Percentiles rank a stretch among this genome's conserved stretches.
Conservation (phyloP, 768 basidiomycete genomes). For the Termitomyces sp. region DNA sequence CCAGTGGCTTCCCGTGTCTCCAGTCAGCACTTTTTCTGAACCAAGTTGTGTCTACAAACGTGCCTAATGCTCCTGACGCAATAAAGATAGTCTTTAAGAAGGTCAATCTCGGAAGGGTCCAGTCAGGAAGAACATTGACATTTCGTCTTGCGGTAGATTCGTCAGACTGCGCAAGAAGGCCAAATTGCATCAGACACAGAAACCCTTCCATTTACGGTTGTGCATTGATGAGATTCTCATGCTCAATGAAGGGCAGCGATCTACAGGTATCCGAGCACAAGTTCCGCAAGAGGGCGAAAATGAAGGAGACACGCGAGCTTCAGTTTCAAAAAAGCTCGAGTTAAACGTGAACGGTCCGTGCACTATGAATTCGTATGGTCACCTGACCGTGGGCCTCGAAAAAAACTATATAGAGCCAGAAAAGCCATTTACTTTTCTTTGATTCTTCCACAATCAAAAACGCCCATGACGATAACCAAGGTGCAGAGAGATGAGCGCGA, state of each 20-base stretch:
- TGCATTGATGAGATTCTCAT: too few species aligned
- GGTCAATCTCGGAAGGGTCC: too few species aligned
- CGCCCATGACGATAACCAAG: conserved; percentile 48
- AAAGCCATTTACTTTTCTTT: conserved; percentile 14
- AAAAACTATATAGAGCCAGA: conserved; percentile 10
- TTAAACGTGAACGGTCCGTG: too few species aligned
- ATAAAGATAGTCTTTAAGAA: neutral
- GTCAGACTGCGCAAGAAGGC: neutral
- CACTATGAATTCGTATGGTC: neutral
- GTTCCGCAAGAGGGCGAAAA: neutral
- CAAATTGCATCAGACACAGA: neutral
- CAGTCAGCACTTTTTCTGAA: too few species aligned
- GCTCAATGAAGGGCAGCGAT: neutral
- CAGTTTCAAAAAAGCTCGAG: too few species aligned
- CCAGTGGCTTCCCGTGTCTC: neutral
- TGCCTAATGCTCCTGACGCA: too few species aligned
- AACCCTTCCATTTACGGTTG: neutral
- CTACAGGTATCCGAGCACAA: too few species aligned
- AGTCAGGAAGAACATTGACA: neutral
- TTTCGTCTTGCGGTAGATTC: neutral
- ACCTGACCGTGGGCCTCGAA: conserved; percentile 13
- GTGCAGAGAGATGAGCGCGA: conserved; percentile 56
- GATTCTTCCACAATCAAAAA: conserved; percentile 44
- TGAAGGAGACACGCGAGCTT: neutral
- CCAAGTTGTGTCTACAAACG: neutral